Evolutionary conservation across 768 basidiomycete species (phyloP).

Genomic region (Auriscalpium vulgare): DNA sequence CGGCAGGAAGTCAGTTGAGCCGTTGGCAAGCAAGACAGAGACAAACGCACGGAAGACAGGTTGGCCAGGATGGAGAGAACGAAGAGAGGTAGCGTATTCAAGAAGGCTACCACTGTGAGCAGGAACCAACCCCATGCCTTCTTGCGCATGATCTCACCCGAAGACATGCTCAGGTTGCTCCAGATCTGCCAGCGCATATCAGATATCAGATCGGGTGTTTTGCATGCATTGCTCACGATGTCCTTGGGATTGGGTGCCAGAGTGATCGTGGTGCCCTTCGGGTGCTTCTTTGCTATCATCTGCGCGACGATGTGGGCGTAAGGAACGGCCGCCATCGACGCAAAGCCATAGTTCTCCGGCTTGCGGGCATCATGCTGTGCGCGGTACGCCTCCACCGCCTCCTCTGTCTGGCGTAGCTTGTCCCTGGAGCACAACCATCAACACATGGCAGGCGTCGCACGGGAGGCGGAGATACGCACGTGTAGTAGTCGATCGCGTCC

Average conservation of each 20-base stretch:
- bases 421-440: slow-evolving; percentile 21
- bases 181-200: slow-evolving; percentile 52
- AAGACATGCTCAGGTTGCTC: slow-evolving; percentile 77
- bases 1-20: slow-evolving; percentile 9
- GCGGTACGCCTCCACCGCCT: slow-evolving; percentile 66
- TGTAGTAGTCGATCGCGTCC: slow-evolving; percentile 93
- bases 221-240: slow-evolving; percentile 43
- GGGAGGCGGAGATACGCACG: slow-evolving; percentile 39
- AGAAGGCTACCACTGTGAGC: slow-evolving; percentile 75
- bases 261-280: slow-evolving; percentile 61
- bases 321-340: slow-evolving; percentile 81
- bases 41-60: slow-evolving; percentile 57
- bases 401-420: slow-evolving; percentile 56
- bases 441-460: neutral
- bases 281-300: slow-evolving; percentile 56
- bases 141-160: slow-evolving; percentile 58
- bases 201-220: neutral
- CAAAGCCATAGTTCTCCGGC: slow-evolving; percentile 88
- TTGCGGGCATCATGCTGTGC: slow-evolving; percentile 62
- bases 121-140: slow-evolving; percentile 70
- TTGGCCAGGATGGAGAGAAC: slow-evolving; percentile 90
- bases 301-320: slow-evolving; percentile 84
- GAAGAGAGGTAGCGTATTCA: slow-evolving; percentile 91
- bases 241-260: slow-evolving; percentile 88
- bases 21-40: neutral